These are phyloP conservation scores for Sabuloglossum arenarium DNA, from an alignment of 495 filamentous ascomycete genomes.

Conservation along the genomic window DNA sequence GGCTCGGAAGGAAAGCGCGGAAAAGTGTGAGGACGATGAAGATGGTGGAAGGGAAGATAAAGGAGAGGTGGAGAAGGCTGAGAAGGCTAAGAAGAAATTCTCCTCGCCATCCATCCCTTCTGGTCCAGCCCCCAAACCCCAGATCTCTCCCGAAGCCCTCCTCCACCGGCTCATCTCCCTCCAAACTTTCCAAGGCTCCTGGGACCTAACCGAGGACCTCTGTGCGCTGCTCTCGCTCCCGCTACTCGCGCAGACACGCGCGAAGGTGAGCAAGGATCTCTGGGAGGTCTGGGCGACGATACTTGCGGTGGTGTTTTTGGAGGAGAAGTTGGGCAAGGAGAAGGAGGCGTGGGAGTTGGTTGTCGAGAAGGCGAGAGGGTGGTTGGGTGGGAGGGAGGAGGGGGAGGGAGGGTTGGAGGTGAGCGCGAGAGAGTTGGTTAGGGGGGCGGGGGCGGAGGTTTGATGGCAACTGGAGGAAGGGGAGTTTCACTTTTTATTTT, in stretches of 20 bases:
- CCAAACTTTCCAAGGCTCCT: constrained; percentile 1
- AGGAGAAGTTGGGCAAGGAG: neutral
- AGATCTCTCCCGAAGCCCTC: neutral
- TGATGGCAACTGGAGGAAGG: no score
- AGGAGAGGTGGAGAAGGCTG: no score
- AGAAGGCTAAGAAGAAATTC: no score
- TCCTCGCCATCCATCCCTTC: no score
- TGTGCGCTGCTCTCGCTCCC: neutral
- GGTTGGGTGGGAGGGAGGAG: neutral
- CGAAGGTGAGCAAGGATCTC: neutral
- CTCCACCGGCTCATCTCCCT: neutral
- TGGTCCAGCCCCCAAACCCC: neutral
- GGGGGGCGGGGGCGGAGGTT: no score
- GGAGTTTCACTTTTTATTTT: no score
- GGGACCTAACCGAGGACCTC: neutral
- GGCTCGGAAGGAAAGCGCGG: no score
- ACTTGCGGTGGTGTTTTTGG: neutral
- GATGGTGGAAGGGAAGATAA: no score
- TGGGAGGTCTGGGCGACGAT: constrained; percentile 1
- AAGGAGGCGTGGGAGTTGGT: constrained; percentile 1
- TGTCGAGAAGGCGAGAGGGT: constrained; percentile 1
- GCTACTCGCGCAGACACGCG: neutral
- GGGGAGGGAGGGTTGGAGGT: neutral
- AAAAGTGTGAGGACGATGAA: no score
- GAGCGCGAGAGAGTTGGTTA: neutral